A percentile compares a stretch with the other conserved stretches of the same genome.
Evolutionary conservation across 805 yeast species (phyloP).

Genomic region (Barnettozyma populi): DNA sequence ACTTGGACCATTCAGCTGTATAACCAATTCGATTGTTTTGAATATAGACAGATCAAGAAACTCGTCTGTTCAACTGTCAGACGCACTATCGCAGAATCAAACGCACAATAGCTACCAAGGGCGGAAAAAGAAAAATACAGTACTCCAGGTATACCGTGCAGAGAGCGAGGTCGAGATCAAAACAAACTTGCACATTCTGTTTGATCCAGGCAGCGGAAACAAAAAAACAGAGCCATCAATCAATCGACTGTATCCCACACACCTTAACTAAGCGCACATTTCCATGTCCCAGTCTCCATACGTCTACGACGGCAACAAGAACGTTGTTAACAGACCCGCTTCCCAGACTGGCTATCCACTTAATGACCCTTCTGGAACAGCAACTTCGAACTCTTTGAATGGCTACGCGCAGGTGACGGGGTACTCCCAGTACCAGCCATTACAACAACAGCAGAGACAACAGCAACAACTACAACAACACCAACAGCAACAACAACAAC

Average conservation of each 20-base stretch:
- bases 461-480: neutral
- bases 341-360: slow-evolving; percentile 5
- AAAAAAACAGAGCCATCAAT: neutral
- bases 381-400: neutral
- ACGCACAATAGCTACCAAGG: neutral
- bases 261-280: neutral
- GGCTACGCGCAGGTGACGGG: neutral
- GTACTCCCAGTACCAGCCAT: slow-evolving; percentile 8
- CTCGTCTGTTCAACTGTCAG: neutral
- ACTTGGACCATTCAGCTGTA: neutral
- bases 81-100: neutral
- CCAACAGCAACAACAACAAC: slow-evolving; percentile 4
- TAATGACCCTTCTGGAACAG: neutral
- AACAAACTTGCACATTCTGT: neutral
- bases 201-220: neutral
- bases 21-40: neutral
- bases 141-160: neutral
- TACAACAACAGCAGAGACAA: slow-evolving; percentile 12
- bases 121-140: neutral
- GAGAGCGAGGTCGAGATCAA: neutral
- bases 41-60: neutral
- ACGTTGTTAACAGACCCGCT: slow-evolving; percentile 1
- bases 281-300: slow-evolving; percentile 16
- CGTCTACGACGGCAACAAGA: slow-evolving; percentile 8
- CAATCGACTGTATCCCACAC: neutral